Conservation (phyloP, 1,284 basidiomycete species). For the Erythrobasidium hasegawianum region DNA sequence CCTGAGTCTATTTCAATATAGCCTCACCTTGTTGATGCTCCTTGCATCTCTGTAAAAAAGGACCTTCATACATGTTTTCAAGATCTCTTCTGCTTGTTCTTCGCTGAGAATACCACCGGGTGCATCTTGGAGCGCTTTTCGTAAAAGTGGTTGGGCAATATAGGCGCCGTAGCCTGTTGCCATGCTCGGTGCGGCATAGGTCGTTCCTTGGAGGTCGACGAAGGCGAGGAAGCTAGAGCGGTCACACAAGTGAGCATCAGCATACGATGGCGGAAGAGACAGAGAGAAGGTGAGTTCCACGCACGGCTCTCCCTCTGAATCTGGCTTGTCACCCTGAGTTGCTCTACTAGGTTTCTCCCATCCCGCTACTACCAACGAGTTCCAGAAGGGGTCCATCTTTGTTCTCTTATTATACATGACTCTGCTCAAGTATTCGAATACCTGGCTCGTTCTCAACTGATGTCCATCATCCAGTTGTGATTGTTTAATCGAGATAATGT, state of each 20-base stretch:
- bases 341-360: conserved; percentile 58
- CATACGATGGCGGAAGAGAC: neutral
- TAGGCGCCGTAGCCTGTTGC: conserved; percentile 96
- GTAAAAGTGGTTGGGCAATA: conserved; percentile 87
- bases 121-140: conserved; percentile 71
- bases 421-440: conserved; percentile 88
- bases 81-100: conserved; percentile 71
- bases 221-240: conserved; percentile 75
- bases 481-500: conserved; percentile 55
- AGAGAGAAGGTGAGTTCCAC: neutral
- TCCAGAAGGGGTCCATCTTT: conserved; percentile 94
- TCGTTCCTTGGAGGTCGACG: conserved; percentile 95
- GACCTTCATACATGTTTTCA: conserved; percentile 87
- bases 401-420: conserved; percentile 85
- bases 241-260: too few relatives aligned
- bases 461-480: conserved; percentile 64
- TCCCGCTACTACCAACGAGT: conserved; percentile 89
- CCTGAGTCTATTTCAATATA: neutral
- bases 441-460: conserved; percentile 76
- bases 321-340: conserved; percentile 54
- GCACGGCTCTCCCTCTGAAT: conserved; percentile 53
- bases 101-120: conserved; percentile 62
- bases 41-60: conserved; percentile 96
- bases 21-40: conserved; percentile 83
- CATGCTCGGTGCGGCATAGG: conserved; percentile 88